Evolutionary conservation across 345 rosid genomes (phyloP).

Genomic region (Salix viminalis): DNA sequence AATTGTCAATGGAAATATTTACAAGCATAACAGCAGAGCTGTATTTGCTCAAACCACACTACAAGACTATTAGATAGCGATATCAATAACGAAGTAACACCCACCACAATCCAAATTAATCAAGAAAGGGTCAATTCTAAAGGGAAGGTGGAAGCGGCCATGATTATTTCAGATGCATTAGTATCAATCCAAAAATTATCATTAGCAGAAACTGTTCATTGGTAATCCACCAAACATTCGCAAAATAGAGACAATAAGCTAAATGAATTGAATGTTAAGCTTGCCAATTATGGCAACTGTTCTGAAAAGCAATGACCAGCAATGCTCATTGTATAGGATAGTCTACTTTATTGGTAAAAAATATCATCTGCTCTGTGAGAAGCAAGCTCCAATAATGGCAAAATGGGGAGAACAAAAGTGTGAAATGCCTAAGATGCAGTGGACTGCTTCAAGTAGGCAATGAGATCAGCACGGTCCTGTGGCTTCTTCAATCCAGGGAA

Average conservation of each 20-base stretch:
- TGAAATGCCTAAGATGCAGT: slow-evolving; percentile 36
- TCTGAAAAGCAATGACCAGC: neutral
- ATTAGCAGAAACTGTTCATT: neutral
- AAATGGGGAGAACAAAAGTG: neutral
- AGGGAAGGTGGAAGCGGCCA: neutral
- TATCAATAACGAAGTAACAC: too few relatives aligned
- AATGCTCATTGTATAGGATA: neutral
- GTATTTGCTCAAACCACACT: neutral
- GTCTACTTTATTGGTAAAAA: slow-evolving; percentile 1
- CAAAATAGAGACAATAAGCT: neutral
- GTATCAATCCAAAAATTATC: neutral
- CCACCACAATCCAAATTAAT: too few relatives aligned
- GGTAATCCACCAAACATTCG: neutral
- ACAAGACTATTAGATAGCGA: too few relatives aligned
- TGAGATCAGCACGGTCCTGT: slow-evolving; percentile 85
- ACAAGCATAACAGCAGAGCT: neutral
- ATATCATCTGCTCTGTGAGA: neutral
- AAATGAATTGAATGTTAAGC: neutral
- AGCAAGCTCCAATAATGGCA: neutral
- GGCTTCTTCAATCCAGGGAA: slow-evolving; percentile 98
- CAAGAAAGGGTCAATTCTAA: neutral
- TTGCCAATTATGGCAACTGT: neutral
- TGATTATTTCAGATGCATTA: neutral
- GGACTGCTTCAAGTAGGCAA: slow-evolving; percentile 79
- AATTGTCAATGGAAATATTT: neutral